These are phyloP conservation scores for Leccinellum rugosiceps DNA, from an alignment of 768 basidiomycete species.

Conservation along the genomic window DNA sequence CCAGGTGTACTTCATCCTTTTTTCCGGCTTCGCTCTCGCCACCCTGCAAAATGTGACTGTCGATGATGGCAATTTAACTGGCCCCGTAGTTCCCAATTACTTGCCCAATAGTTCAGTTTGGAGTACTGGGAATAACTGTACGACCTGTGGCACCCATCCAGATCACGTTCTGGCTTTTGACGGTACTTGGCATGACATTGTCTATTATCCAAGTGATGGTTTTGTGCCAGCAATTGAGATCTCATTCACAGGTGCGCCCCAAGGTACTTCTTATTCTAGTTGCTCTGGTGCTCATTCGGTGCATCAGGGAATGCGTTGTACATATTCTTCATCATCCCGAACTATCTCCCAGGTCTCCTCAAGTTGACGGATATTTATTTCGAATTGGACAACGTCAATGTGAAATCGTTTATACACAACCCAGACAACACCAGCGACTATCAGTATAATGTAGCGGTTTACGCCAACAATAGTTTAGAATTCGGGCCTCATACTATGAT, in stretches of 20 bases:
- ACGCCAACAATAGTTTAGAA: conserved; percentile 2
- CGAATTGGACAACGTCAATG: not conserved
- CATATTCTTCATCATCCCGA: conserved; percentile 18
- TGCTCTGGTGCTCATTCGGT: not conserved
- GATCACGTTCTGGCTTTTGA: conserved; percentile 1
- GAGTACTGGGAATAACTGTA: conserved; percentile 7
- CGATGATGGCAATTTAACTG: conserved; percentile 13
- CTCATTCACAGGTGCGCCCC: conserved; percentile 9
- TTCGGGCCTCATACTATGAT: conserved; percentile 7
- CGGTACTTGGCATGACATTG: conserved; percentile 19
- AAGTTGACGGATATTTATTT: conserved; percentile 7
- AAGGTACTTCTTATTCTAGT: not conserved
- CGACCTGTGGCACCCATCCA: not conserved
- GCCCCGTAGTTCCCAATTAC: conserved; percentile 6
- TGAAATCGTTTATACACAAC: not conserved
- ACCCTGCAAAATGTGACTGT: conserved; percentile 14
- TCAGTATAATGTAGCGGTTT: conserved; percentile 16
- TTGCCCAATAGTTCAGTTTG: conserved; percentile 2
- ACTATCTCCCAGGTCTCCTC: not conserved
- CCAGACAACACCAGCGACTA: not conserved
- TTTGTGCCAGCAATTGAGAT: conserved; percentile 1
- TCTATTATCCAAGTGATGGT: not conserved
- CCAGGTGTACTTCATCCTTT: not conserved
- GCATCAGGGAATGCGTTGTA: conserved; percentile 13
- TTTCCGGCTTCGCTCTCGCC: conserved; percentile 1